These are phyloP conservation scores for Aureobasidium sp. DNA, from an alignment of 2,329 filamentous ascomycete species.

Conservation along the genomic window DNA sequence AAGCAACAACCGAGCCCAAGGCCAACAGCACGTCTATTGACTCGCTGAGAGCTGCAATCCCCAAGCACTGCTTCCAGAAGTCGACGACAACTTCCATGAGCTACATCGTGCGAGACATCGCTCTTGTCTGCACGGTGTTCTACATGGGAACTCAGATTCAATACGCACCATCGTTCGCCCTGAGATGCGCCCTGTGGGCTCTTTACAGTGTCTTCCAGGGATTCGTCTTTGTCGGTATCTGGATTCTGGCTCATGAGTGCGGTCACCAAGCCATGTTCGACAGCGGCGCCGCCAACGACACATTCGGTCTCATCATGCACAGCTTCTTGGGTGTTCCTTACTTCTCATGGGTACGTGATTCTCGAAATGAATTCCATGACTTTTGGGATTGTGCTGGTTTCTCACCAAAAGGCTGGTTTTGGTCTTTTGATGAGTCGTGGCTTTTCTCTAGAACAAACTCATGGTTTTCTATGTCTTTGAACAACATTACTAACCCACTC, in stretches of 20 bases:
- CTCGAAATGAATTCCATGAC: background rate
- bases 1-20: background rate
- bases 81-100: conserved; percentile 63
- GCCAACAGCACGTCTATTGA: conserved; percentile 1
- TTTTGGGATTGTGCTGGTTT: background rate
- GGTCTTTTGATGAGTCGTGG: background rate
- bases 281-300: conserved; percentile 48
- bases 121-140: conserved; percentile 65
- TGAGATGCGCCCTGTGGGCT: conserved; percentile 56
- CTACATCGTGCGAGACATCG: conserved; percentile 79
- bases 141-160: conserved; percentile 82
- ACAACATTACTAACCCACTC: background rate
- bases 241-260: conserved; percentile 63
- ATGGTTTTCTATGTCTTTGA: background rate
- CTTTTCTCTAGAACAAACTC: background rate
- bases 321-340: conserved; percentile 59
- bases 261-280: conserved; percentile 61
- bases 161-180: conserved; percentile 59
- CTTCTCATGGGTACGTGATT: conserved; percentile 49
- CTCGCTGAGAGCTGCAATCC: conserved; percentile 55
- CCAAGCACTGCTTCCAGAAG: conserved; percentile 92
- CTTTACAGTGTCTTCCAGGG: conserved; percentile 57
- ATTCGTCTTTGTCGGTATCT: conserved; percentile 57
- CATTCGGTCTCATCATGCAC: conserved; percentile 56
- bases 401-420: background rate